Conservation (phyloP, 2,329 filamentous ascomycete species). For the Purpureocillium lavendulum region DNA sequence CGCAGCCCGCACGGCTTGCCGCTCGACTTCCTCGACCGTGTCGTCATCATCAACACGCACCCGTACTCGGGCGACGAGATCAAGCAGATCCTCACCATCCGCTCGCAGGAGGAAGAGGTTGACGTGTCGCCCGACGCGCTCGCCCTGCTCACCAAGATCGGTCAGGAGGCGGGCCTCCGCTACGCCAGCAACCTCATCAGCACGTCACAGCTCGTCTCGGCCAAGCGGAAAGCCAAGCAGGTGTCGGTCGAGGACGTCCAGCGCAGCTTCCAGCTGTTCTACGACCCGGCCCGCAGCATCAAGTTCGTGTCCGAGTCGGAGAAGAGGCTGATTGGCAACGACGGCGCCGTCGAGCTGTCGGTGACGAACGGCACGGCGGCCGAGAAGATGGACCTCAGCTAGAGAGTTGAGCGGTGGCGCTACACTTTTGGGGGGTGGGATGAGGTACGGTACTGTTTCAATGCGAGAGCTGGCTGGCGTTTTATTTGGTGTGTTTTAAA, state of each 20-base stretch:
- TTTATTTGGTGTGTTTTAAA: slow-evolving; percentile 12
- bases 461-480: slow-evolving; percentile 19
- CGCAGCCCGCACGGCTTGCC: slow-evolving; percentile 88
- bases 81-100: slow-evolving; percentile 83
- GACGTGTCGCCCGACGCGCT: slow-evolving; percentile 85
- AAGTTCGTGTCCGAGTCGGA: slow-evolving; percentile 87
- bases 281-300: slow-evolving; percentile 79
- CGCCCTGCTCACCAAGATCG: slow-evolving; percentile 90
- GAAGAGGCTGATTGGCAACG: slow-evolving; percentile 84
- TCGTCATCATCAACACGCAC: slow-evolving; percentile 93
- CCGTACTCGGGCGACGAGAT: slow-evolving; percentile 78
- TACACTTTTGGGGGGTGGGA: no score
- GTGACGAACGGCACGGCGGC: slow-evolving; percentile 31
- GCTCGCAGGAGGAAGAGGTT: slow-evolving; percentile 92
- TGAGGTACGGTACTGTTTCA: background rate
- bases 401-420: slow-evolving; percentile 10
- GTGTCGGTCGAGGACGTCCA: slow-evolving; percentile 84
- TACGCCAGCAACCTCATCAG: slow-evolving; percentile 99
- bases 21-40: slow-evolving; percentile 89
- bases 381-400: slow-evolving; percentile 39
- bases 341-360: slow-evolving; percentile 68
- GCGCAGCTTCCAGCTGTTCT: slow-evolving; percentile 89
- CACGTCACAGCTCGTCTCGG: slow-evolving; percentile 78
- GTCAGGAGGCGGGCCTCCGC: slow-evolving; percentile 80
- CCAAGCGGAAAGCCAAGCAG: slow-evolving; percentile 78